Evolutionary conservation across 495 filamentous ascomycete species (phyloP), one percentile per base, ranked within the genome.

Genomic region (Aspergillus kassunensis): DNA sequence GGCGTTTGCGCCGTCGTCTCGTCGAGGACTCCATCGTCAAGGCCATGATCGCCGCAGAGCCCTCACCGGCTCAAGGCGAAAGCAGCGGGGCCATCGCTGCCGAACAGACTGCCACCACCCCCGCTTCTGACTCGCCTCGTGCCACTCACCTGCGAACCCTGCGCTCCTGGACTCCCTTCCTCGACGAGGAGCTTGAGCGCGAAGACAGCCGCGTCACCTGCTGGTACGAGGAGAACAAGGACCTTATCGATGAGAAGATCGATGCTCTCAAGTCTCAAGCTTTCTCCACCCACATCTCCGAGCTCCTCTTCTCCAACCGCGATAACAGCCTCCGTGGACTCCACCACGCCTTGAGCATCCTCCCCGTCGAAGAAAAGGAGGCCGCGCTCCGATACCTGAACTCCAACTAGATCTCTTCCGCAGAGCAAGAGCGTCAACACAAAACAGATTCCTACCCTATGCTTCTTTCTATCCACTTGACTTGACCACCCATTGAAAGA

Each of bases 171-270:
- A 86, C 80, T 31, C 84, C 79, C 29, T 70, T 95, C 39, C 57
- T 83, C 15, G 73, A 85, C 53, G 60, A 69, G 3, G 74, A 77
- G 24, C 90, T 96, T 66, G 80, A 87, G 27, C 74, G 75, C 33
- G 81, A 88, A 45, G 93, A 98, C 66, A 80, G 78, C 42, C 85
- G 84, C 57, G 93, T 97, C 30, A 88, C 91, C n/a, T 73, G 79
- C 51, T 98, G 95, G 95, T 97, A 96, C 64, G 93, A 98, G 79
- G 88, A 96, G 74, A 95, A 97, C 69, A 80, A 88, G 62, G 90
- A 91, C 75, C 66, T 74, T 5, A 81, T 97, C 12, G 74, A 85
- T 53, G 71, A 76, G 42, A 93, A 91, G 80, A 76, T 97, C 36
- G 91, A 97, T 59, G 63, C 72, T 13, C 69, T 97, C 56, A 89